Evolutionary conservation across 306 rosid species (phyloP).

Genomic region (Oemleria cerasiformis): DNA sequence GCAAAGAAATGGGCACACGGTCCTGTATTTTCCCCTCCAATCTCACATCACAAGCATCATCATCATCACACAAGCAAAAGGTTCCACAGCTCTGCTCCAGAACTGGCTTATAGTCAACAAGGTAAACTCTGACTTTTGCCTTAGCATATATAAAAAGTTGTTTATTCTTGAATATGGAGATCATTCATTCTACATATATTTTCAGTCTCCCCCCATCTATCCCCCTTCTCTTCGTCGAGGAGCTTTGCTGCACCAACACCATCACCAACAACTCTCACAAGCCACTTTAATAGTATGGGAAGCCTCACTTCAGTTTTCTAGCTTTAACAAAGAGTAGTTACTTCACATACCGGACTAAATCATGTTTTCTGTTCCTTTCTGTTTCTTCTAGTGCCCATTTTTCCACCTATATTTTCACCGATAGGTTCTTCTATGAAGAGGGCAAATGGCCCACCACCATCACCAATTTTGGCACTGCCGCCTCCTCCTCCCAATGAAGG

Average conservation of each 20-base stretch:
- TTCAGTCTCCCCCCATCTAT: slow-evolving; percentile 42
- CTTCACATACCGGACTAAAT: slow-evolving; percentile 3
- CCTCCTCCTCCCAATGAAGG: slow-evolving; percentile 95
- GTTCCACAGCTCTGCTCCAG: slow-evolving; percentile 38
- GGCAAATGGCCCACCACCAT: slow-evolving; percentile 57
- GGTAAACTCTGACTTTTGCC: slow-evolving; percentile 42
- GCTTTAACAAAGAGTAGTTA: slow-evolving; percentile 8
- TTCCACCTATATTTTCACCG: slow-evolving; percentile 63
- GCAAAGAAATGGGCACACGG: slow-evolving; percentile 42
- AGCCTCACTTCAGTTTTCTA: slow-evolving; percentile 16
- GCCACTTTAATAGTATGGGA: slow-evolving; percentile 50
- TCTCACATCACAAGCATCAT: slow-evolving; percentile 33
- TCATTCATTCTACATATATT: slow-evolving; percentile 5
- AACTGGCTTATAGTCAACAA: slow-evolving; percentile 41
- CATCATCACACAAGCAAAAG: slow-evolving; percentile 34
- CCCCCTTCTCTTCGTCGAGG: slow-evolving; percentile 47
- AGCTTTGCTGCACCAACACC: slow-evolving; percentile 50
- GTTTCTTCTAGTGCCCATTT: slow-evolving; percentile 50
- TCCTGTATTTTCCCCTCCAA: slow-evolving; percentile 43
- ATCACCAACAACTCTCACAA: slow-evolving; percentile 43
- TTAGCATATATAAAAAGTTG: not conserved
- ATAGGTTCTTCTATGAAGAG: slow-evolving; percentile 49
- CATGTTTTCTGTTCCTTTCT: slow-evolving; percentile 28
- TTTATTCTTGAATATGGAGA: slow-evolving; percentile 17
- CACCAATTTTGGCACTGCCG: slow-evolving; percentile 59